phyloP scores from a whole-genome alignment of 2,329 filamentous ascomycete species.

The Cordyceps cicadae region DNA sequence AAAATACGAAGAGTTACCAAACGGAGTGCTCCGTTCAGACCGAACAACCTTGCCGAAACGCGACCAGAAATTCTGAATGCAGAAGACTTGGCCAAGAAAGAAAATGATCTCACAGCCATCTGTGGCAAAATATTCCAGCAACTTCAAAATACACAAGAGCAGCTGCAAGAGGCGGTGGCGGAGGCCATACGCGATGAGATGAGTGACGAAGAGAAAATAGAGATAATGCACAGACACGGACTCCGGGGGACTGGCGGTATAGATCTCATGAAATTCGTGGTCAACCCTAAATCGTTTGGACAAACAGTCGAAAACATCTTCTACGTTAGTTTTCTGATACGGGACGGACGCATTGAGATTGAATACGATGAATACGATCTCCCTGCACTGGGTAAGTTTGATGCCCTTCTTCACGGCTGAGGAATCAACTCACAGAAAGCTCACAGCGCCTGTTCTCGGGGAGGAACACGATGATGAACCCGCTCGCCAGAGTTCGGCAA shows the following conservation, averaged over 20 bases:
- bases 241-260: constrained; percentile 63
- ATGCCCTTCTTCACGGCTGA: background rate
- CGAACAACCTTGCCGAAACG: constrained; percentile 60
- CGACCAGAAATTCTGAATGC: constrained; percentile 70
- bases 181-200: constrained; percentile 37
- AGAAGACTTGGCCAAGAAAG: constrained; percentile 67
- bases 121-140: constrained; percentile 66
- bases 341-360: constrained; percentile 74
- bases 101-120: constrained; percentile 68
- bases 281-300: constrained; percentile 84
- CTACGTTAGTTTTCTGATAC: constrained; percentile 88
- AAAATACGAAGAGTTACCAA: constrained; percentile 63
- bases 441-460: constrained; percentile 28
- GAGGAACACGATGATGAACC: constrained; percentile 39
- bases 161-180: constrained; percentile 38
- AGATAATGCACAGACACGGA: constrained; percentile 56
- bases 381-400: constrained; percentile 67
- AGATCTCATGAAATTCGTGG: constrained; percentile 74
- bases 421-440: constrained; percentile 7
- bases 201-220: constrained; percentile 36
- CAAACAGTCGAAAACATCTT: constrained; percentile 97
- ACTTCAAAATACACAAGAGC: constrained; percentile 42
- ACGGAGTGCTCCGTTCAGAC: constrained; percentile 61
- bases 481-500: constrained; percentile 45
- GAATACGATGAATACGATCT: constrained; percentile 62